A percentile compares a stretch with the other conserved stretches of the same genome.
Evolutionary conservation across 1,139 yeast species (phyloP).

Genomic region (Starmera stellimalicola): DNA sequence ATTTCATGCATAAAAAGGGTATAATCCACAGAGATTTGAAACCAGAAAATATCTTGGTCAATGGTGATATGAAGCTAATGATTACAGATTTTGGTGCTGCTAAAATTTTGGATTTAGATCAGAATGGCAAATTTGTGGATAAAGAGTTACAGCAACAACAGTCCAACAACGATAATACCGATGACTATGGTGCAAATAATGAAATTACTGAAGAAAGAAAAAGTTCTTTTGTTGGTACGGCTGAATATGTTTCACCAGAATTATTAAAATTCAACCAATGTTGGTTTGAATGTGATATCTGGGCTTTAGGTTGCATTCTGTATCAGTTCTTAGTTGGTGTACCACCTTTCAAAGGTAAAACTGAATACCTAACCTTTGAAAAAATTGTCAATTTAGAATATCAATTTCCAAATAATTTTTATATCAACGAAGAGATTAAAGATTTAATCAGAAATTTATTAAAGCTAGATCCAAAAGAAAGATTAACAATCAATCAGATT

Average conservation of each 20-base stretch:
- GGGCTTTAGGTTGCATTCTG: conserved; percentile 78
- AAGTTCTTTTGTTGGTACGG: conserved; percentile 78
- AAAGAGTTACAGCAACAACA: no score
- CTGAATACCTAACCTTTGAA: conserved; percentile 67
- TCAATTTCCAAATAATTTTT: conserved; percentile 37
- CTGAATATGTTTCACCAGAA: conserved; percentile 75
- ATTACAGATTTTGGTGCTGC: conserved; percentile 83
- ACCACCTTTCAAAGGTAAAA: conserved; percentile 75
- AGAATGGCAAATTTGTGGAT: conserved; percentile 22
- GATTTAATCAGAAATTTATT: conserved; percentile 47
- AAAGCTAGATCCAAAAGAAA: conserved; percentile 49
- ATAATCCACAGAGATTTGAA: conserved; percentile 75
- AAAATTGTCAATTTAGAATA: conserved; percentile 56
- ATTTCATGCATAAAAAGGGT: conserved; percentile 65
- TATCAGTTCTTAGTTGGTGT: conserved; percentile 69
- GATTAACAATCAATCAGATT: conserved; percentile 57
- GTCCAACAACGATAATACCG: not conserved
- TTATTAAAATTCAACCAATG: conserved; percentile 58
- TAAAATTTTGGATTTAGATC: conserved; percentile 35
- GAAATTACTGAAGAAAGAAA: conserved; percentile 18
- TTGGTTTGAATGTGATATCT: conserved; percentile 66
- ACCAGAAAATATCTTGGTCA: conserved; percentile 67
- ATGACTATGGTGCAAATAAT: not conserved
- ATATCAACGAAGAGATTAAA: conserved; percentile 35
- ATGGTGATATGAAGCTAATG: conserved; percentile 55